Base-by-base conservation (phyloP, 495 filamentous ascomycete genomes). In the Penicillium psychrofluorescens region DNA sequence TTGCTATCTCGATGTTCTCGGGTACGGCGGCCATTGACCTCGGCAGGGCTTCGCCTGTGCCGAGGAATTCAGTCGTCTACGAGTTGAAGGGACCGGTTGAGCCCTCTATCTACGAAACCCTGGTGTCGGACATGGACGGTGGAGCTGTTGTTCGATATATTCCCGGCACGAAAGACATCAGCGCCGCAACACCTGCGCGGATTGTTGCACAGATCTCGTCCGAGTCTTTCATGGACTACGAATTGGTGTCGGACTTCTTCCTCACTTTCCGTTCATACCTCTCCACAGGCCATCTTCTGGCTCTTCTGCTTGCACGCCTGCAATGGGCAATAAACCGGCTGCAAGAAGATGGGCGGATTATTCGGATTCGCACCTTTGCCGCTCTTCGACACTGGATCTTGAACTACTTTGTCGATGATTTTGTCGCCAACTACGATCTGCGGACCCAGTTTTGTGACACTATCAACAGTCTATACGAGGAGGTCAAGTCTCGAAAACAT, bases 121-220 rank as follows among this genome's bases (percentile, higher is more conserved):
- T 97, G 41, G 85, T 87, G 12, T 82, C 62, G 16, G 72, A 76
- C 34, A 77, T 78, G 61, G 86, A 98, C 59, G 78, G 90, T 55
- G 80, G 81, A 31, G 70, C 85, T 6, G 81, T 96, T 31, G 94
- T 98, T 29, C 86, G 88, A 37, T 95, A 94, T 65, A 80, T 86
- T 39, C 53, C 78, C 4, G 68, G 70, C 10, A 80, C 78, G 11
- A 80, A 83, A 33, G 78, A 86, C 42, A 91, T 98, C 27, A 82
- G 78, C 30, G 92, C 94, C 38, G 92, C 94, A 11, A 95, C 89
- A 0, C 89, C 91, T 2, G 85, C 89, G 8, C 82, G 94, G 10
- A 79, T 99, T 30, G 87, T 99, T 36, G 91, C 90, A n/a, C 88
- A 99, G 62, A 95, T 99, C 46, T 97, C 92, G 4, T 97, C 94